Conservation (phyloP, 495 filamentous ascomycete species). For the Apiosordaria backusii region DNA sequence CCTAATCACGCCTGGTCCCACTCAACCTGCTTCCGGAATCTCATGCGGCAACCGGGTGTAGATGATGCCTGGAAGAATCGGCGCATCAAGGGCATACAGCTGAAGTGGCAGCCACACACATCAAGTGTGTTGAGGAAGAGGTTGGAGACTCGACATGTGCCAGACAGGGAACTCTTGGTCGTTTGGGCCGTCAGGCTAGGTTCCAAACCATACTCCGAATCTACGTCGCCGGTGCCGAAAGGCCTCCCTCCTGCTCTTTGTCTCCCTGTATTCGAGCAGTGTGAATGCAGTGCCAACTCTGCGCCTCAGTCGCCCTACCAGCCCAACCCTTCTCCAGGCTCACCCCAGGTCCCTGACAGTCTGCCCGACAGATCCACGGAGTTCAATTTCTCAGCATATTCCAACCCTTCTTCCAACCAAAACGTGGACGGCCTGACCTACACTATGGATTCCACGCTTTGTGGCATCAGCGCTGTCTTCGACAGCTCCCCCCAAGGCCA, state of each 20-base stretch:
- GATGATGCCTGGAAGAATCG: constrained; percentile 18
- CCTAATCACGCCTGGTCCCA: constrained; percentile 25
- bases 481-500: neutral
- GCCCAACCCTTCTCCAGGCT: neutral
- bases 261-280: neutral
- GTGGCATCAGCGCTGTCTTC: neutral
- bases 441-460: neutral
- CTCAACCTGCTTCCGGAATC: constrained; percentile 25
- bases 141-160: constrained; percentile 26
- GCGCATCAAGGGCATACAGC: constrained; percentile 14
- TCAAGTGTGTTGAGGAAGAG: constrained; percentile 25
- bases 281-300: neutral
- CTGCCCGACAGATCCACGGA: neutral
- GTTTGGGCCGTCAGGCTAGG: constrained; percentile 3
- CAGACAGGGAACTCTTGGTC: constrained; percentile 20
- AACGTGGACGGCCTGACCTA: neutral
- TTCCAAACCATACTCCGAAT: neutral
- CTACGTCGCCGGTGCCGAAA: neutral
- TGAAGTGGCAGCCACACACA: constrained; percentile 25
- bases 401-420: neutral
- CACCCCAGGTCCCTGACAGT: neutral
- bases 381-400: neutral
- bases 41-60: constrained; percentile 22
- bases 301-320: neutral
- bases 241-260: neutral